A percentile compares a stretch with the other conserved stretches of the same genome.
These are phyloP conservation scores for Microdochium trichocladiopsis DNA, from an alignment of 2,329 filamentous ascomycete genomes.

Conservation along the genomic window DNA sequence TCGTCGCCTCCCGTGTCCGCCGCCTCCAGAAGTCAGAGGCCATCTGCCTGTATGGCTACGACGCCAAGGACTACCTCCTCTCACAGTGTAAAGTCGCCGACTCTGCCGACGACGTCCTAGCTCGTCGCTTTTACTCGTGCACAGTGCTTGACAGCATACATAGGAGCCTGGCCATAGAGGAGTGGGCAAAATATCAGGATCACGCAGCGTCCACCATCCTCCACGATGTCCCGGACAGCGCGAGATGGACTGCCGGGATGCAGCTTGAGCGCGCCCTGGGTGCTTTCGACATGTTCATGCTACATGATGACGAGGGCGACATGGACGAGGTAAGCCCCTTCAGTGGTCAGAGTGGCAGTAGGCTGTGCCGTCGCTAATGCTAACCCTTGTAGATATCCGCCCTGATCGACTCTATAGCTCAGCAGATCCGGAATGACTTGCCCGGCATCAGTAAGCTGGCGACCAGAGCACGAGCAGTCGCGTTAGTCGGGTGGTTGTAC, in stretches of 20 bases:
- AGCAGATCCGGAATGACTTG: conserved; percentile 44
- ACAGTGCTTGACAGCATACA: conserved; percentile 74
- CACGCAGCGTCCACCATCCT: conserved; percentile 17
- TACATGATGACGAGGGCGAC: conserved; percentile 67
- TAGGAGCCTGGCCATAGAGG: conserved; percentile 67
- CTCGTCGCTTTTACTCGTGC: conserved; percentile 67
- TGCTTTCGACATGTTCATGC: conserved; percentile 84
- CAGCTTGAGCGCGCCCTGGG: conserved; percentile 67
- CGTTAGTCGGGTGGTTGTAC: conserved; percentile 64
- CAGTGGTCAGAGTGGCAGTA: no score
- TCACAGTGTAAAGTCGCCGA: conserved; percentile 55
- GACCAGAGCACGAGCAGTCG: conserved; percentile 60
- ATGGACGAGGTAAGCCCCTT: conserved; percentile 54
- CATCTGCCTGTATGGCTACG: conserved; percentile 70
- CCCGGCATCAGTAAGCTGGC: conserved; percentile 47
- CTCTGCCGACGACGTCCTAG: conserved; percentile 64
- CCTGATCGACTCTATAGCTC: conserved; percentile 59
- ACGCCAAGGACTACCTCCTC: conserved; percentile 80
- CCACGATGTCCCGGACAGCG: conserved; percentile 14
- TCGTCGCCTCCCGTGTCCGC: conserved; percentile 63
- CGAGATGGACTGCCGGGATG: conserved; percentile 38
- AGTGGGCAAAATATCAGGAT: conserved; percentile 58
- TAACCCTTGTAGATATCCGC: conserved; percentile 40
- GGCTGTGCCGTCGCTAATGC: no score
- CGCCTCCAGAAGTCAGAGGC: conserved; percentile 63